Evolutionary conservation across 1,139 yeast genomes (phyloP), one percentile per base, ranked within the genome.

Genomic region (Geotrichum macrosporum): DNA sequence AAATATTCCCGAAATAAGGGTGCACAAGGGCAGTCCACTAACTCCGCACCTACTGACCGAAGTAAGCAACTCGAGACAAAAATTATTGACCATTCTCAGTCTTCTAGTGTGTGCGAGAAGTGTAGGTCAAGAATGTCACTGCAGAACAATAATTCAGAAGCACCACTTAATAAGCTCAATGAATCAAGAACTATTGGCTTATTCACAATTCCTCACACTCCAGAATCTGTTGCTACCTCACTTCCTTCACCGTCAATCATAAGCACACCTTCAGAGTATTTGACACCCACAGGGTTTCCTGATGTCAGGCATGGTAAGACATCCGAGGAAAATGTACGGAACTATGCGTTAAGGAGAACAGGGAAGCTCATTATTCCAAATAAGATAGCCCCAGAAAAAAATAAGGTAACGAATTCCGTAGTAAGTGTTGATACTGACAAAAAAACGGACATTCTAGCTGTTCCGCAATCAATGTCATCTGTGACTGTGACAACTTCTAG

Each of bases 201-300:
- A 26, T 29, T 19, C 21, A 13, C 30, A 6, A 12, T 26, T 22
- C 39, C 22, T n/a, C 41, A 26, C 12, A 32, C 35, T 6, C 19
- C 22, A 12, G 43, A 15, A 9, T 37, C 43, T 3, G 26, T 20
- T 10, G 9, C 44, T 3, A 44, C 36, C 16, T 22, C 37, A 8
- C 10, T 19, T n/a, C 43, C 40, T 3, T 46, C 46, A 3, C 46
- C 46, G 10, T 46, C 49, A 4, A 46, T 46, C n/a, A 15, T 46
- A 12, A 27, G 44, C 24, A 46, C 49, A 5, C 49, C 49, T 12
- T 33, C 46, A 4, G 49, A 46, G 16, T 46, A 46, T 24, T 24
- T 46, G 19, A 34, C 44, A 13, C 42, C 41, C 5, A 6, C 22
- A 22, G 33, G 27, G 6, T 13, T 27, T 3, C 5, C 24, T 12